A percentile compares a stretch with the other conserved stretches of the same genome.
These are phyloP conservation scores for Verticillium nubilum DNA, from an alignment of 2,329 filamentous ascomycete species.

Conservation along the genomic window DNA sequence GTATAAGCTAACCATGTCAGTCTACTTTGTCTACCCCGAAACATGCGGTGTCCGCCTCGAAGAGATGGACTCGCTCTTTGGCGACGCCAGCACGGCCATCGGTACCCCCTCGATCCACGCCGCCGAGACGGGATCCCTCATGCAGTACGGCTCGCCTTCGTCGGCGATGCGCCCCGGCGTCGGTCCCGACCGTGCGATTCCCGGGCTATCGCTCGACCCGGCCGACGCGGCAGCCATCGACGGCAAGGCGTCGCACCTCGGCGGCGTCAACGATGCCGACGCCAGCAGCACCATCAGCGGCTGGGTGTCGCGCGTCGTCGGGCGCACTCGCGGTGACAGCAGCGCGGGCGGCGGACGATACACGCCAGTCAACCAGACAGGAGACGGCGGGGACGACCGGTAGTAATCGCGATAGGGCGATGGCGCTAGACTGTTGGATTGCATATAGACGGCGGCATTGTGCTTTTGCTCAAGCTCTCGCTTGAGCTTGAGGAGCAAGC, in stretches of 20 bases:
- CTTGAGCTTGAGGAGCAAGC: background rate
- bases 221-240: constrained; percentile 53
- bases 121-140: constrained; percentile 72
- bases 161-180: constrained; percentile 61
- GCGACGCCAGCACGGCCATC: constrained; percentile 80
- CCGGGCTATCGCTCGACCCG: constrained; percentile 76
- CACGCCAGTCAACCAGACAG: constrained; percentile 35
- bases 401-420: background rate
- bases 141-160: constrained; percentile 72
- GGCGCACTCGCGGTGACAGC: constrained; percentile 31
- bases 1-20: constrained; percentile 38
- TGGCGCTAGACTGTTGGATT: constrained; percentile 13
- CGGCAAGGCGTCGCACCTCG: constrained; percentile 29
- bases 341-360: constrained; percentile 27
- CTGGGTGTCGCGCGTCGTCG: constrained; percentile 40
- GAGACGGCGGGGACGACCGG: constrained; percentile 13
- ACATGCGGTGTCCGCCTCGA: constrained; percentile 92
- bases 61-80: constrained; percentile 94
- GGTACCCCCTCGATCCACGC: constrained; percentile 70
- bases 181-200: constrained; percentile 62
- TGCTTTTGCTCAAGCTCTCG: background rate
- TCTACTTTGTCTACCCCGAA: constrained; percentile 96
- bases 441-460: constrained; percentile 31
- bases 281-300: constrained; percentile 39
- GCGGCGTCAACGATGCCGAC: constrained; percentile 24